Evolutionary conservation across 345 rosid genomes (phyloP), one percentile per base, ranked within the genome.

Genomic region (Bruguiera parviflora): DNA sequence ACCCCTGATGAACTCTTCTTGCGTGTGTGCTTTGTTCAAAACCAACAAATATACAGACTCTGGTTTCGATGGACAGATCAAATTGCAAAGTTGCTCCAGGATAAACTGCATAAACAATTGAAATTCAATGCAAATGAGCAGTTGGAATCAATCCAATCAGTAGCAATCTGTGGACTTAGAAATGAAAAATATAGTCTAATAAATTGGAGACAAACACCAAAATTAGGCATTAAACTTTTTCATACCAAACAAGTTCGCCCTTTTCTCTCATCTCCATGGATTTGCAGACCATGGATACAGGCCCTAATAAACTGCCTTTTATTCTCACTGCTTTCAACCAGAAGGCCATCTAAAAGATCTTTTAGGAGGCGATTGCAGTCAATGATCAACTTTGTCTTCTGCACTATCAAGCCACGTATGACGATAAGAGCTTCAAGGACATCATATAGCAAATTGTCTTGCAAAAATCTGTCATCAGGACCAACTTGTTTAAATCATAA

Each of bases 1-100:
- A 70, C 99, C 99, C 86, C 98, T 83, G 46, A 95, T 95, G 74
- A 88, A 95, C 81, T 95, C 99, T 73, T 95, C 99, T 71, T 95
- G 99, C 4, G 98, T 95, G 78, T 95, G 98, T 33, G 94, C 92
- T 78, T 95, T 95, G 82, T 90, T 95, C 57, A 95, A 80, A 76
- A 95, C 84, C 89, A 95, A 82, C 72, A 85, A 72, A 85, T 90
- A 85, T n/a, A 88, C 90, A 65, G 96, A 82, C 79, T 95, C 99
- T 27, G 96, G 94, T 72, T 95, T 95, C 71, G 98, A 88, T 55
- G 99, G 98, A 73, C 99, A 92, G 80, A 95, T 95, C 88, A 95
- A 78, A 80, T 92, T 92, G 85, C 99, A 95, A 58, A 95, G 97
- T 83, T 95, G 98, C 88, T 95, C 98, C 61, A 95, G 86, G 75